Evolutionary conservation across 768 basidiomycete species (phyloP).

Genomic region (Calocera viscosa): DNA sequence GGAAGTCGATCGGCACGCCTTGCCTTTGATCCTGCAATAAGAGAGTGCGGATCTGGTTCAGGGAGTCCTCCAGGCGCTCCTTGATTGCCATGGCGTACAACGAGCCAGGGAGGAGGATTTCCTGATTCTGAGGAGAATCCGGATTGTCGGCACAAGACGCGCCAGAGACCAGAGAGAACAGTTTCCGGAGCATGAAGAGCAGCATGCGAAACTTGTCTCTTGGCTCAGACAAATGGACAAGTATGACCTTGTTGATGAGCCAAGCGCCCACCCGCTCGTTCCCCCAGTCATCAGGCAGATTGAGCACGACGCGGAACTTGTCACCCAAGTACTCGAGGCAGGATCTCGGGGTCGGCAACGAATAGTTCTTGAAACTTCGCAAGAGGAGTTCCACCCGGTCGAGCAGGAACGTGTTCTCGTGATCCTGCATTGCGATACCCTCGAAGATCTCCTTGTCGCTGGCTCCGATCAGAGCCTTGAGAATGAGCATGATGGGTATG

Average conservation of each 20-base stretch:
- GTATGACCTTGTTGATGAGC: constrained; percentile 70
- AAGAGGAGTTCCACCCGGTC: constrained; percentile 91
- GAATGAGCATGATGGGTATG: constrained; percentile 89
- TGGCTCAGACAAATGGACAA: constrained; percentile 77
- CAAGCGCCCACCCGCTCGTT: constrained; percentile 69
- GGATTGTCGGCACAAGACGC: constrained; percentile 90
- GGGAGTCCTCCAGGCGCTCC: constrained; percentile 83
- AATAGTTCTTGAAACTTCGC: constrained; percentile 89
- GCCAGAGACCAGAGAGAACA: constrained; percentile 81
- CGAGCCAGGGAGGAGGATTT: constrained; percentile 84
- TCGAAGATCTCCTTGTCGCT: constrained; percentile 96
- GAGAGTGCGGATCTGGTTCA: constrained; percentile 57
- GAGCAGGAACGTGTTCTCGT: constrained; percentile 91
- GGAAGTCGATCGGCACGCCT: constrained; percentile 69
- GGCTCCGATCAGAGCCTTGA: constrained; percentile 83
- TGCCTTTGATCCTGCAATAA: constrained; percentile 62
- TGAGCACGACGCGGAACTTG: constrained; percentile 87
- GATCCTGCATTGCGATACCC: constrained; percentile 91
- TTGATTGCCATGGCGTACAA: constrained; percentile 97
- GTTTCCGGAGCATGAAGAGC: constrained; percentile 91
- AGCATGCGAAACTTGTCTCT: constrained; percentile 93
- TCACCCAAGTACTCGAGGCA: constrained; percentile 92
- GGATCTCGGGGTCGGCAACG: constrained; percentile 72
- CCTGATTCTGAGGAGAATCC: constrained; percentile 97
- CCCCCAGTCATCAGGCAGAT: constrained; percentile 85